phyloP scores from a whole-genome alignment of 345 rosid genomes.

The Linum lewisii region DNA sequence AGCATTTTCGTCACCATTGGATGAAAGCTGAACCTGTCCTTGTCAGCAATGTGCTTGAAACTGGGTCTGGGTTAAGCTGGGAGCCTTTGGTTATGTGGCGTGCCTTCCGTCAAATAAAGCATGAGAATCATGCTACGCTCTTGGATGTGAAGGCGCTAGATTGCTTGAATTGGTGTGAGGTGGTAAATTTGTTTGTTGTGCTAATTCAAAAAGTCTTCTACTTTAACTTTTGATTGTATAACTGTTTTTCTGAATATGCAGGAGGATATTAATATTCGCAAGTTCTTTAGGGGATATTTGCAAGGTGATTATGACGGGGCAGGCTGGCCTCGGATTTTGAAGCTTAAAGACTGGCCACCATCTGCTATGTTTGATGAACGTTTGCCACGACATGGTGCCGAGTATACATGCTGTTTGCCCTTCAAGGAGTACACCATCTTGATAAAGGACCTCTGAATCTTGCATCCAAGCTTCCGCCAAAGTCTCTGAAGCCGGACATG shows the following conservation, averaged over 20 bases:
- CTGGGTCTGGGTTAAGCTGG: constrained; percentile 67
- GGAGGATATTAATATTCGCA: constrained; percentile 5
- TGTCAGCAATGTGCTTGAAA: constrained; percentile 48
- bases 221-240: background rate
- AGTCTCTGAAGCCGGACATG: constrained; percentile 5
- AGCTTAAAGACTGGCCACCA: constrained; percentile 9
- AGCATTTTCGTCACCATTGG: constrained; percentile 79
- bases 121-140: constrained; percentile 25
- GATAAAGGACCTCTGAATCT: constrained; percentile 2
- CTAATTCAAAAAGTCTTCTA: too few relatives aligned
- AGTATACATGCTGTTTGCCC: constrained; percentile 1
- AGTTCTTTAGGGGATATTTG: constrained; percentile 7
- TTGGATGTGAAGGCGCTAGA: constrained; percentile 44
- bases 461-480: constrained; percentile 1
- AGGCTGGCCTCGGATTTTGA: constrained; percentile 7
- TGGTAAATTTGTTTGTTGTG: background rate
- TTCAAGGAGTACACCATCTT: constrained; percentile 5
- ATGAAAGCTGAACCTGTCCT: constrained; percentile 65
- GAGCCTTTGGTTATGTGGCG: constrained; percentile 83
- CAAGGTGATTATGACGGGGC: background rate
- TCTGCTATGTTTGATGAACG: constrained; percentile 10
- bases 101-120: constrained; percentile 41
- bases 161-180: constrained; percentile 56
- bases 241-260: background rate
- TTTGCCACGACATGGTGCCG: constrained; percentile 9